These are phyloP conservation scores for Xerocomus potaroensis DNA, from an alignment of 768 basidiomycete species.

Conservation along the genomic window DNA sequence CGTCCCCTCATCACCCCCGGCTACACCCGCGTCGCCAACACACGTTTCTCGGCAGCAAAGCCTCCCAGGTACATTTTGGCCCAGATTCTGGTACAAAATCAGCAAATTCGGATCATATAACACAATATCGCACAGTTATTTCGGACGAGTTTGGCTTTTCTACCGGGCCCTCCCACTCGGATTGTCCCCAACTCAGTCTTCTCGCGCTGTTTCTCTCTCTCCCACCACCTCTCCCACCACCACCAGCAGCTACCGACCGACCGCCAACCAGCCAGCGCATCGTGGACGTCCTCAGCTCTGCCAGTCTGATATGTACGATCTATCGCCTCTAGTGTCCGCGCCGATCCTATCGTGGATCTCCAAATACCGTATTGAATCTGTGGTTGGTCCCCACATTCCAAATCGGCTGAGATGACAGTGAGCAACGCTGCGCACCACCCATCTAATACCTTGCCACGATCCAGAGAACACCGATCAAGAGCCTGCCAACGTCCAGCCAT, in stretches of 20 bases:
- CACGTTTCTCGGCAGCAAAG: conserved; percentile 19
- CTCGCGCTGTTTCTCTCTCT: background rate
- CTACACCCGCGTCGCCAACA: conserved; percentile 7
- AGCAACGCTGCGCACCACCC: no score
- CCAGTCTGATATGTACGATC: background rate
- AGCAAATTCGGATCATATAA: background rate
- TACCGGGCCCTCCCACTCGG: background rate
- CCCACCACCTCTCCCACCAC: background rate
- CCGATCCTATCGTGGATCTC: conserved; percentile 3
- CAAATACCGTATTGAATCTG: background rate
- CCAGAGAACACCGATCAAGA: no score
- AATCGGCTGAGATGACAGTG: no score
- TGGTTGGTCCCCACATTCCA: no score
- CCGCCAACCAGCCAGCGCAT: background rate
- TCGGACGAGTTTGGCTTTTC: background rate
- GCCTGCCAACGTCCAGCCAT: no score
- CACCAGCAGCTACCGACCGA: background rate
- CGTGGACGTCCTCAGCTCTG: background rate
- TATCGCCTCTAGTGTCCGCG: background rate
- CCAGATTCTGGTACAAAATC: conserved; percentile 14
- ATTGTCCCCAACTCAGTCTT: background rate
- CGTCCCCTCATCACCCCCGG: conserved; percentile 2
- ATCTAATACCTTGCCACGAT: no score
- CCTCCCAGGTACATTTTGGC: background rate
- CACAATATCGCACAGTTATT: background rate